These are phyloP conservation scores for Phytophthora fragariae DNA, from an alignment of 352 stramenopile species.

Conservation along the genomic window DNA sequence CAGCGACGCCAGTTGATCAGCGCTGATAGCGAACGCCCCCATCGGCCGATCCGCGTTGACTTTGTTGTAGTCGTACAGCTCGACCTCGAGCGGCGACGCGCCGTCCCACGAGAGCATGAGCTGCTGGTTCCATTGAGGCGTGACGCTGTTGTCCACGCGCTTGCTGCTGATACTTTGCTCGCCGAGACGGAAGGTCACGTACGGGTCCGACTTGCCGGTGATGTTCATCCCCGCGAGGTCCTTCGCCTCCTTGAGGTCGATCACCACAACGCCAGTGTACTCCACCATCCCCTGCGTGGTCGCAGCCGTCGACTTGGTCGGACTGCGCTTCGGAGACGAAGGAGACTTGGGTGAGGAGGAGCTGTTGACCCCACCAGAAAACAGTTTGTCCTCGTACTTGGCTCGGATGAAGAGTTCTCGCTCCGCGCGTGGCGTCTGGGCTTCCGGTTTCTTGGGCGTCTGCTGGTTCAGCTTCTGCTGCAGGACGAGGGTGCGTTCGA, in stretches of 20 bases:
- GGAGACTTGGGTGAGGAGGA: slow-evolving; percentile 19
- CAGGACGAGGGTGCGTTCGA: slow-evolving; percentile 66
- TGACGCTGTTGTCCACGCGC: slow-evolving; percentile 72
- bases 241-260: slow-evolving; percentile 73
- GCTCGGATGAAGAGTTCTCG: slow-evolving; percentile 78
- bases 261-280: slow-evolving; percentile 81
- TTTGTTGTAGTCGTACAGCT: slow-evolving; percentile 82
- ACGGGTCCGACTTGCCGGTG: slow-evolving; percentile 82
- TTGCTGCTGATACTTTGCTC: slow-evolving; percentile 79
- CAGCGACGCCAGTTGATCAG: slow-evolving; percentile 49
- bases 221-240: slow-evolving; percentile 77
- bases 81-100: slow-evolving; percentile 62
- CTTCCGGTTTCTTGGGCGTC: slow-evolving; percentile 59
- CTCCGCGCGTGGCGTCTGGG: slow-evolving; percentile 50
- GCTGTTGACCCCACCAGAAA: slow-evolving; percentile 38
- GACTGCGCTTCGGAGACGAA: slow-evolving; percentile 22
- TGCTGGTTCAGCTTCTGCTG: slow-evolving; percentile 27
- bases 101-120: slow-evolving; percentile 87
- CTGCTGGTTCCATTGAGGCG: slow-evolving; percentile 73
- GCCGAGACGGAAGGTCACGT: slow-evolving; percentile 77
- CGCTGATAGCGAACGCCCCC: slow-evolving; percentile 62
- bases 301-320: slow-evolving; percentile 12
- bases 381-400: slow-evolving; percentile 75
- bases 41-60: slow-evolving; percentile 70
- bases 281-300: slow-evolving; percentile 77